Evolutionary conservation across 2,329 filamentous ascomycete genomes (phyloP), one percentile per base, ranked within the genome.

Genomic region (Penicillium hesseltinei): DNA sequence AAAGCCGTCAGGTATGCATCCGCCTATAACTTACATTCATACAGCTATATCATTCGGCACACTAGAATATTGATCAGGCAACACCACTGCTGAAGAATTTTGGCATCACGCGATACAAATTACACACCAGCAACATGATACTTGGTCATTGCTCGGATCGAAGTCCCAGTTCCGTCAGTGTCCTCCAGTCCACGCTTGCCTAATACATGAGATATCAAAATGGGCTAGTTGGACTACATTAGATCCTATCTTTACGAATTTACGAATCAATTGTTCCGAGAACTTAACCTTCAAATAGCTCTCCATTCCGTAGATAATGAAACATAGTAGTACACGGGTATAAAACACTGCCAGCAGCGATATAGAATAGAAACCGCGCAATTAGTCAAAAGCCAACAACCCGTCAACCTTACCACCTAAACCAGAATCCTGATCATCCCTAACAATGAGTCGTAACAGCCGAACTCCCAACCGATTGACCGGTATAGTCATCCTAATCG

Each of bases 401-500:
- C 29, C 29, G 29, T 31, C 29, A 40, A 39, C 19, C 25, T 13
- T 31, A 56, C 29, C 21, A 38, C 8, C 31, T 13, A 31, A 25
- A 4, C 11, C 21, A 19, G 4, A 39, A 46, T 8, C 9, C 13
- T 4, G 31, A 35, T 21, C 19, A 47, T 31, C 48, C 2, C n/a
- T 55, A 45, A 13, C 49, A 49, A 21, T 36, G 40, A 40, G 36
- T 51, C 27, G 56, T 46, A 29, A 55, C 35, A 35, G 36, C 60
- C 31, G 64, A 64, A 56, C 58, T 63, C 49, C 50, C 59, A 54
- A 58, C 60, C 33, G 63, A 66, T 48, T 51, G 10, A 33, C 45
- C 39, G 36, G 63, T 55, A 38, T 65, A 58, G 36, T 70, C 69
- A 58, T 71, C 69, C 69, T 71, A 47, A 27, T 36, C 15, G 15